Base-by-base conservation (phyloP, 2,329 filamentous ascomycete species). In the Blastomyces gilchristii region DNA sequence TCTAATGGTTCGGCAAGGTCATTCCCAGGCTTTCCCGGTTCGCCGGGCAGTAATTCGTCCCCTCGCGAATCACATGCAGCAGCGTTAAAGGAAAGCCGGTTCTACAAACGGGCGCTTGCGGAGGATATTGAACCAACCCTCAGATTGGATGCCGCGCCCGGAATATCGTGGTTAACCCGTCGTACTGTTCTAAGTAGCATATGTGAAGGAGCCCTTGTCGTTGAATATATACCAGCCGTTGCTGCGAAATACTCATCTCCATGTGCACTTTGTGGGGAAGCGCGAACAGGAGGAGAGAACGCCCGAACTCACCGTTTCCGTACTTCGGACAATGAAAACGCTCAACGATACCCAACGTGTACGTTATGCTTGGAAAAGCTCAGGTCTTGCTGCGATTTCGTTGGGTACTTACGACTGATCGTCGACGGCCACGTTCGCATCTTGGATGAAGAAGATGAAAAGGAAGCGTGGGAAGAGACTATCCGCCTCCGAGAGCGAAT, bases 81-180 rank as follows among this genome's bases (percentile, higher is more conserved):
- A 2, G 85, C 87, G 4, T 78, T 99, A 50, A 96, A 94, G 71
- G 94, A 97, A 63, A 90, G 89, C 37, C 90, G 89, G 67, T 99
- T 97, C 72, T 99, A 93, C 79, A 97, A 97, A 78, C 87, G 94
- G 57, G 87, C 87, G 6, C 76, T 97, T 34, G 82, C 85, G 25
- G 94, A 99, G 74, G 94, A 99, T 71, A 90, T 99, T 63, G 94
- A 99, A 72, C 94, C 94, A 0, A 96, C 94, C 0, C 79, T 99
- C 11, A 87, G 94, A 52, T 83, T 99, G 3, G 94, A 99, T 73
- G 83, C 86, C 2, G 92, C 94, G 0, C 94, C 94, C 0, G 90
- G 92, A 0, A 83, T 99, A 37, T 97, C 91, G 0, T 99, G 94
- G 91, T 83, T 99, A 57, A 91, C 90, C 58, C 88, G 93, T 56